These are phyloP conservation scores for Cladophialophora psammophila DNA, from an alignment of 2,329 filamentous ascomycete genomes.

Conservation along the genomic window DNA sequence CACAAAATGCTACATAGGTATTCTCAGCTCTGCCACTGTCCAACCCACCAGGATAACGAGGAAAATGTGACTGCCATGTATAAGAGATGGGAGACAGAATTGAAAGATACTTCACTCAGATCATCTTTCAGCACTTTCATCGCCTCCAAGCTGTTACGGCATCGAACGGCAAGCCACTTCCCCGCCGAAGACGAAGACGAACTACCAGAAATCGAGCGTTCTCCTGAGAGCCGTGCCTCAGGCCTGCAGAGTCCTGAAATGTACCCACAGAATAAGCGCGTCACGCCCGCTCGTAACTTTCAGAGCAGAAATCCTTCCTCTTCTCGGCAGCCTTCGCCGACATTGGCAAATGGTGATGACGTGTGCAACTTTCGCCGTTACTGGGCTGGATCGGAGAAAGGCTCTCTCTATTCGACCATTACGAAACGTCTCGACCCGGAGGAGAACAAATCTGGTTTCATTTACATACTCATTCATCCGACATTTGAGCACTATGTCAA, in stretches of 20 bases:
- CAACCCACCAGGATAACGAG: neutral
- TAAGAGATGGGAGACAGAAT: neutral
- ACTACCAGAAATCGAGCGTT: neutral
- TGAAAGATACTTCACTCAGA: slow-evolving; percentile 1
- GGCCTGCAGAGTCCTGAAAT: neutral
- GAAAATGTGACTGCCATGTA: neutral
- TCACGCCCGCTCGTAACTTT: neutral
- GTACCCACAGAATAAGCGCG: neutral
- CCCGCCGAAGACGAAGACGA: neutral
- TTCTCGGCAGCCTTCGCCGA: neutral
- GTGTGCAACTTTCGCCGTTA: neutral
- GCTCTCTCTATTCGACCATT: neutral
- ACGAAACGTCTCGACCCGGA: neutral
- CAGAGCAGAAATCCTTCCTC: neutral
- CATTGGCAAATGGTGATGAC: neutral
- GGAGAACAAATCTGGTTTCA: neutral
- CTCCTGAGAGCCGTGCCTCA: neutral
- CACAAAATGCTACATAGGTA: neutral
- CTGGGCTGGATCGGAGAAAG: neutral
- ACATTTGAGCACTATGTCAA: neutral
- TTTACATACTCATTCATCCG: neutral
- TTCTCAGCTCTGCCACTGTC: slow-evolving; percentile 3
- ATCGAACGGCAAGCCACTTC: neutral
- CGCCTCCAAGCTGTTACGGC: neutral
- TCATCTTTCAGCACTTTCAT: neutral